Base-by-base conservation (phyloP, 2,329 filamentous ascomycete genomes). In the Fusarium anthophilum region DNA sequence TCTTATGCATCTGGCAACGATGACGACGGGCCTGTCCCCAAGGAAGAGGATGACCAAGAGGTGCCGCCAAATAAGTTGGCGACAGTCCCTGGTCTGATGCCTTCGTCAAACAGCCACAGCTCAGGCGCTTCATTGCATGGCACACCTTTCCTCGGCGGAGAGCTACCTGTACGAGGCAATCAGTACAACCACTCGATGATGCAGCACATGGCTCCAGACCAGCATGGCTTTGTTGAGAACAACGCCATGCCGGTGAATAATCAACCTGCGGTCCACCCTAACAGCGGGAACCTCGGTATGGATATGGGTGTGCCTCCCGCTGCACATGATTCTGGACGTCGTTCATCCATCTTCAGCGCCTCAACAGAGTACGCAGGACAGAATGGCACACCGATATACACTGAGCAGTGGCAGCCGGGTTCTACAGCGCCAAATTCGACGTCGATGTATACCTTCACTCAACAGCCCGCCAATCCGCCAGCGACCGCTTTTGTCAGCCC, bases 1-100 rank as follows among this genome's bases (percentile, higher is more conserved):
- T 84, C 82, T 35, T 87, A 85, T 56, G 76, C 81, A 20, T 87
- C 85, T 3, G 87, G 89, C 26, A 85, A 84, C 28, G 88, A 89
- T 24, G 82, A 83, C 15, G 81, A 74, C 9, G 72, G 77, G 15
- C 78, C 82, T 5, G 79, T 81, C 55, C 83, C 85, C 58, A 85
- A 86, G 32, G 85, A 86, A 22, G 84, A 86, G 17, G 85, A 86
- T 6, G 82, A 83, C 3, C 81, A 83, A 28, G 81, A 83, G 6
- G 75, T 81, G 6, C 79, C 83, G 37, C 81, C 85, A 9, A 75
- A 81, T 7, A 84, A 82, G 65, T 71, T 82, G 7, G 62, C 77
- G 30, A 60, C 80, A 53, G 69, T 81, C 14, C 82, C 83, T 54
- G 72, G 79, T 10, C 65, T 86, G 41, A 79, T 84, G 41, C 77